phyloP scores from a whole-genome alignment of 345 rosid species.

The Chamaenerion angustifolium region DNA sequence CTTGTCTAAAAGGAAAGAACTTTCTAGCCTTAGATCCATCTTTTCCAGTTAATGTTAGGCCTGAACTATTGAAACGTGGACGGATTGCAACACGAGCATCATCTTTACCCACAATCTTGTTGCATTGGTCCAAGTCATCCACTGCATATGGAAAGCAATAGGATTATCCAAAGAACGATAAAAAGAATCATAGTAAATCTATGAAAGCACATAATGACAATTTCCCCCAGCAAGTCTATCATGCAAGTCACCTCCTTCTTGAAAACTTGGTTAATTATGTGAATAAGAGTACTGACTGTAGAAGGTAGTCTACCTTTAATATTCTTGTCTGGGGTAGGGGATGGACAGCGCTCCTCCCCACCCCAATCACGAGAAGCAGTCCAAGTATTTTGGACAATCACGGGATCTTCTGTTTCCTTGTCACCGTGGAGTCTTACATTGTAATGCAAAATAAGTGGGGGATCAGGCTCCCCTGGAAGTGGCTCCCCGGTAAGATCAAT shows the following conservation, averaged over 20 bases:
- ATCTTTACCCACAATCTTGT: slow-evolving; percentile 68
- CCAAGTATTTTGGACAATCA: slow-evolving; percentile 97
- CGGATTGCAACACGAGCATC: slow-evolving; percentile 18
- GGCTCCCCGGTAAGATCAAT: slow-evolving; percentile 87
- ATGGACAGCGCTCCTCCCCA: slow-evolving; percentile 90
- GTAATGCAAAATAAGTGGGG: slow-evolving; percentile 85
- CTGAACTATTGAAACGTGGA: slow-evolving; percentile 23
- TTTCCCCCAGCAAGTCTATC: too few relatives aligned
- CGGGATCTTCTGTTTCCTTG: slow-evolving; percentile 89
- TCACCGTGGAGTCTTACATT: slow-evolving; percentile 95
- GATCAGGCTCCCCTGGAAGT: slow-evolving; percentile 98
- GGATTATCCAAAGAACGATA: too few relatives aligned
- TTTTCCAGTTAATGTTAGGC: slow-evolving; percentile 13
- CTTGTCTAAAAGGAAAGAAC: slow-evolving; percentile 85
- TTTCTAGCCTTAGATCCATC: slow-evolving; percentile 32
- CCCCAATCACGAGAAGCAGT: slow-evolving; percentile 92
- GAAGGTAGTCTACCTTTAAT: slow-evolving; percentile 43
- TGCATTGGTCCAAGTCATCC: slow-evolving; percentile 84
- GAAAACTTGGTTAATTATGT: too few relatives aligned
- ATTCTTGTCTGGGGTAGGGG: slow-evolving; percentile 53
- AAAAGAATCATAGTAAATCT: too few relatives aligned
- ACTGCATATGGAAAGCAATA: slow-evolving; percentile 20
- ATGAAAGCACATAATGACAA: too few relatives aligned
- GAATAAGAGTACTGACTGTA: too few relatives aligned
- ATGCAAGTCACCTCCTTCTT: too few relatives aligned